Percentiles rank a stretch among this genome's conserved stretches.
Evolutionary conservation across 441 rosid genomes (phyloP).

Genomic region (Breynia disticha): DNA sequence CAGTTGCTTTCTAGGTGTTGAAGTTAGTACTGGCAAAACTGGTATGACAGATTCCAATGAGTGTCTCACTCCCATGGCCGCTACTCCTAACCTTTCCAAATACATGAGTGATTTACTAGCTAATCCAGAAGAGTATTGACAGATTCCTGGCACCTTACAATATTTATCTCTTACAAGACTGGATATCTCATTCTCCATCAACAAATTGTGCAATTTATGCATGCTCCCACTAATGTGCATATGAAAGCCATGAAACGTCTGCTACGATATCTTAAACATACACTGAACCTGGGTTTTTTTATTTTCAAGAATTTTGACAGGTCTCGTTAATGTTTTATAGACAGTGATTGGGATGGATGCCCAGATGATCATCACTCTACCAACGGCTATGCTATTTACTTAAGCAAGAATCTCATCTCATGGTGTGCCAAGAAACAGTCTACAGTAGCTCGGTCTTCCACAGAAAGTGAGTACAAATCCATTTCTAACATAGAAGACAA

Average conservation of each 20-base stretch:
- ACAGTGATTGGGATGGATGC: not conserved
- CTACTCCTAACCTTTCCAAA: no score
- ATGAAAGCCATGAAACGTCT: not conserved
- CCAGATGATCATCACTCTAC: not conserved
- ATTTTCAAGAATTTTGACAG: not conserved
- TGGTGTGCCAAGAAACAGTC: not conserved
- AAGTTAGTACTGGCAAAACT: not conserved
- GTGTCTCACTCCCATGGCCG: not conserved
- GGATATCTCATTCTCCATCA: not conserved
- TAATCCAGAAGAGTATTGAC: not conserved
- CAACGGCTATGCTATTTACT: not conserved
- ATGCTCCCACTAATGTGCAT: not conserved
- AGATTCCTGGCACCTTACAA: not conserved
- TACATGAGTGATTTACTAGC: not conserved
- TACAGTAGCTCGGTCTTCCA: not conserved
- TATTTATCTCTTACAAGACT: not conserved
- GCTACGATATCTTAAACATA: not conserved
- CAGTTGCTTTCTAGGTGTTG: not conserved
- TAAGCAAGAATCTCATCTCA: not conserved
- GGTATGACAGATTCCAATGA: not conserved
- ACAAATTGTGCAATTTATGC: not conserved
- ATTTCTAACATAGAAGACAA: not conserved
- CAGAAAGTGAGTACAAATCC: not conserved
- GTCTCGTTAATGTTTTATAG: not conserved
- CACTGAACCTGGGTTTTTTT: not conserved